Percentiles rank a stretch among this genome's conserved stretches.
Evolutionary conservation across 139 green algal species (phyloP).

Genomic region (Picochlorum sp.): DNA sequence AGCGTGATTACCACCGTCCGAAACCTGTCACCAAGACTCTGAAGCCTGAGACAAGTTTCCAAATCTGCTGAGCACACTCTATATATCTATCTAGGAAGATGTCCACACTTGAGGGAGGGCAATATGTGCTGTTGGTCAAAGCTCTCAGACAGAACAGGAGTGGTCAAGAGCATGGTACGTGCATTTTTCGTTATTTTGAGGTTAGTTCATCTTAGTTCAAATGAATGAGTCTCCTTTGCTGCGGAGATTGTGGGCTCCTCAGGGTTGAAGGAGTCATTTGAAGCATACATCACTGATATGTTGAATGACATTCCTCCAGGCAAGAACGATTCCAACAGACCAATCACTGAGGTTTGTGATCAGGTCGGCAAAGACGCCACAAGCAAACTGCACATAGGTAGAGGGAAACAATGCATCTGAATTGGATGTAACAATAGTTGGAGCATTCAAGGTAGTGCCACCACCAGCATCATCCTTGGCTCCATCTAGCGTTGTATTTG

Average conservation of each 20-base stretch:
- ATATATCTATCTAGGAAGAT: too few relatives aligned
- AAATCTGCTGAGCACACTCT: too few relatives aligned
- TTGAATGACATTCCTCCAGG: not conserved
- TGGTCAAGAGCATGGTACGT: slow-evolving; percentile 2
- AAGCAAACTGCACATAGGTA: not conserved
- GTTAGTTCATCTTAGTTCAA: not conserved
- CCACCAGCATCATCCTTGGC: not conserved
- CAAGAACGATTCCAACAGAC: not conserved
- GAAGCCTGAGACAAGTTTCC: too few relatives aligned
- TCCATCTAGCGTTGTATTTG: not conserved
- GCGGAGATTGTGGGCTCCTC: not conserved
- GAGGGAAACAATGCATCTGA: not conserved
- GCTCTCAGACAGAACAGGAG: slow-evolving; percentile 3
- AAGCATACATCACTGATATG: not conserved
- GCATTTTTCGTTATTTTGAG: not conserved
- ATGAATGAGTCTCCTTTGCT: not conserved
- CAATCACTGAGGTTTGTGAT: not conserved
- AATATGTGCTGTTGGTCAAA: slow-evolving; percentile 1
- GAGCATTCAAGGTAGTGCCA: not conserved
- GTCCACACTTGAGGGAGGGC: not conserved
- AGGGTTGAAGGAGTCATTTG: slow-evolving; percentile 2
- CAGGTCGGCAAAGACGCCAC: not conserved
- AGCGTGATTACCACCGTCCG: too few relatives aligned
- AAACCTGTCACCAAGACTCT: too few relatives aligned
- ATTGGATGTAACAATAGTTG: too few relatives aligned